Percentiles rank a stretch among this genome's conserved stretches.
Evolutionary conservation across 2,329 filamentous ascomycete genomes (phyloP).

Genomic region (Aspergillus fumigatiaffinis): DNA sequence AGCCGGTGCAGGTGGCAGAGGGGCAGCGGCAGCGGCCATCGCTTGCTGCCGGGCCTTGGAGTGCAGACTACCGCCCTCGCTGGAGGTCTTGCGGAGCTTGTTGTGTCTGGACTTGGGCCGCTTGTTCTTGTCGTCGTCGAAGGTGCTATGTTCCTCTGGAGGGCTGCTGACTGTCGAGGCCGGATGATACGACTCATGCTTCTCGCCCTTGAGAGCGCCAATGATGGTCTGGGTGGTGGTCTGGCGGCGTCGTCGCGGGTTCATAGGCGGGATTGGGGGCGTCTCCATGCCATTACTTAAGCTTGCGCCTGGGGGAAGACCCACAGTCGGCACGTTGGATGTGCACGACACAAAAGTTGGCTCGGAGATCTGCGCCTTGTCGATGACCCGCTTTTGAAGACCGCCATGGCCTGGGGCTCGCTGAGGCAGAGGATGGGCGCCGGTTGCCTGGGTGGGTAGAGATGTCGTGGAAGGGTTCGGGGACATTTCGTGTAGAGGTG

Average conservation of each 20-base stretch:
- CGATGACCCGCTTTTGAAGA: constrained; percentile 54
- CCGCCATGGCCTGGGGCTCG: constrained; percentile 26
- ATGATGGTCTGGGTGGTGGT: constrained; percentile 41
- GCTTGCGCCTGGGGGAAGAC: constrained; percentile 53
- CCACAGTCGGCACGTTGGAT: constrained; percentile 56
- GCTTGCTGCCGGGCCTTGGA: constrained; percentile 42
- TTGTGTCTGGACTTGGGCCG: constrained; percentile 33
- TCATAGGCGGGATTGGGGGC: constrained; percentile 57
- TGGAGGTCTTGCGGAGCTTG: constrained; percentile 46
- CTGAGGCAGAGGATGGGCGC: constrained; percentile 22
- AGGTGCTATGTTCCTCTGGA: constrained; percentile 39
- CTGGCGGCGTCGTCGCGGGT: constrained; percentile 54
- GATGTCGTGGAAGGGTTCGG: constrained; percentile 40
- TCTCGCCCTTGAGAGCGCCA: constrained; percentile 36
- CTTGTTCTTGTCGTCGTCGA: constrained; percentile 41
- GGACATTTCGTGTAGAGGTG: constrained; percentile 46
- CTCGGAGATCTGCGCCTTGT: constrained; percentile 61
- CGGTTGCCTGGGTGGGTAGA: constrained; percentile 19
- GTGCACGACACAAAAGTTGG: constrained; percentile 52
- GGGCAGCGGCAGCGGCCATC: constrained; percentile 22
- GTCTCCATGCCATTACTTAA: constrained; percentile 51
- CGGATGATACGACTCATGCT: constrained; percentile 23
- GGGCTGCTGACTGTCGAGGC: constrained; percentile 21
- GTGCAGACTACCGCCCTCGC: constrained; percentile 48
- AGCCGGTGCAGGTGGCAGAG: constrained; percentile 19